Conservation (phyloP, 208 protist species). For the Leptomonas pyrrhocoris region DNA sequence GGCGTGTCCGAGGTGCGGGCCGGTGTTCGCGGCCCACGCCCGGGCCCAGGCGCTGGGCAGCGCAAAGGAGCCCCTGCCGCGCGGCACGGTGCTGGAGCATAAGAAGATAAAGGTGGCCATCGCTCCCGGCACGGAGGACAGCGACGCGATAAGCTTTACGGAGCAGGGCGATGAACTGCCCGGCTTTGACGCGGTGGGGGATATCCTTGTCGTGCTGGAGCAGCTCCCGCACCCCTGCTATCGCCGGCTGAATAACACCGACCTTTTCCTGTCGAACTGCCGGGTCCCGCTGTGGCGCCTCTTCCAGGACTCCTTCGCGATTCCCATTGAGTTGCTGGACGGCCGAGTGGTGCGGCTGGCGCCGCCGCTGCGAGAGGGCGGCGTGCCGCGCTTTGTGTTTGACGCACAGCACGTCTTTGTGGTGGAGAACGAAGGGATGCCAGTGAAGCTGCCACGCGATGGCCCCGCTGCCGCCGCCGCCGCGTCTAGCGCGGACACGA, state of each 20-base stretch:
- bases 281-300: slow-evolving; percentile 80
- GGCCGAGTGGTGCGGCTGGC: slow-evolving; percentile 75
- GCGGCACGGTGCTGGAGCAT: slow-evolving; percentile 86
- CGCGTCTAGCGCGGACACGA: no score
- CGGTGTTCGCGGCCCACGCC: slow-evolving; percentile 75
- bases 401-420: slow-evolving; percentile 51
- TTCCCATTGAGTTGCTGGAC: slow-evolving; percentile 90
- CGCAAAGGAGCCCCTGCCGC: slow-evolving; percentile 41
- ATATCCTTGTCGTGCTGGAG: slow-evolving; percentile 96
- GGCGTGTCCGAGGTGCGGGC: slow-evolving; percentile 48
- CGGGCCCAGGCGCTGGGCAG: slow-evolving; percentile 51
- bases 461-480: background rate
- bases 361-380: slow-evolving; percentile 40
- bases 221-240: slow-evolving; percentile 95
- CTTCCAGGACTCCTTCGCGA: slow-evolving; percentile 72
- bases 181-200: slow-evolving; percentile 87
- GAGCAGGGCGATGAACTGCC: slow-evolving; percentile 95
- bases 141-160: slow-evolving; percentile 92
- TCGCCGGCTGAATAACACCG: slow-evolving; percentile 84
- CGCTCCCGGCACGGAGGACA: slow-evolving; percentile 94
- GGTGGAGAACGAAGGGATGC: slow-evolving; percentile 92
- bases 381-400: slow-evolving; percentile 33
- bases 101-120: slow-evolving; percentile 94
- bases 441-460: slow-evolving; percentile 34
- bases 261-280: slow-evolving; percentile 90